Conservation (phyloP, 805 yeast genomes). For the Blastobotrys robertii region DNA sequence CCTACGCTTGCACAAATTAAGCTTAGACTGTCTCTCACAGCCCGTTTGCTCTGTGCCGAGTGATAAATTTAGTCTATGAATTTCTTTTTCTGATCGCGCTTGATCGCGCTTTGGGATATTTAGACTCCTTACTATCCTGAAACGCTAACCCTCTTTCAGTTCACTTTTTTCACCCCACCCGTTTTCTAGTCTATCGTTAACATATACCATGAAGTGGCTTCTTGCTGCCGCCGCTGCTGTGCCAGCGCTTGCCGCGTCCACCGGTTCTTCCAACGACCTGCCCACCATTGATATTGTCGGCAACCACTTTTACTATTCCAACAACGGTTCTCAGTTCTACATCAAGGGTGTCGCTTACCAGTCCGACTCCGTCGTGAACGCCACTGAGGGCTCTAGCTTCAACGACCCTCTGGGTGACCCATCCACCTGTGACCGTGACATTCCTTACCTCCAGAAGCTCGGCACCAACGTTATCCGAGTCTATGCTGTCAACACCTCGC, state of each 20-base stretch:
- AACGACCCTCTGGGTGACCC: conserved; percentile 72
- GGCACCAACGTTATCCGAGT: conserved; percentile 76
- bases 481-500: conserved; percentile 68
- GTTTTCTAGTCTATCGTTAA: background rate
- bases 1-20: too few relatives aligned
- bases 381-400: conserved; percentile 55
- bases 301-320: conserved; percentile 64
- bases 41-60: too few relatives aligned
- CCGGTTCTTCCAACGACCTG: conserved; percentile 23
- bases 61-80: too few relatives aligned
- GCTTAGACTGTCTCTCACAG: too few relatives aligned
- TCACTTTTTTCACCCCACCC: too few relatives aligned
- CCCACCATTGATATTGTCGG: conserved; percentile 56
- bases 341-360: conserved; percentile 86
- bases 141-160: too few relatives aligned
- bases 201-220: conserved; percentile 18
- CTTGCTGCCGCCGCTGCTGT: conserved; percentile 12
- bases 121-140: too few relatives aligned
- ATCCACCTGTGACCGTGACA: conserved; percentile 65
- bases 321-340: conserved; percentile 73
- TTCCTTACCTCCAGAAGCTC: conserved; percentile 61
- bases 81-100: too few relatives aligned
- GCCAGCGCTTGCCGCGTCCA: conserved; percentile 14
- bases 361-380: conserved; percentile 40
- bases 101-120: too few relatives aligned